These are phyloP conservation scores for Lepiota subincarnata DNA, from an alignment of 768 basidiomycete species.

Conservation along the genomic window DNA sequence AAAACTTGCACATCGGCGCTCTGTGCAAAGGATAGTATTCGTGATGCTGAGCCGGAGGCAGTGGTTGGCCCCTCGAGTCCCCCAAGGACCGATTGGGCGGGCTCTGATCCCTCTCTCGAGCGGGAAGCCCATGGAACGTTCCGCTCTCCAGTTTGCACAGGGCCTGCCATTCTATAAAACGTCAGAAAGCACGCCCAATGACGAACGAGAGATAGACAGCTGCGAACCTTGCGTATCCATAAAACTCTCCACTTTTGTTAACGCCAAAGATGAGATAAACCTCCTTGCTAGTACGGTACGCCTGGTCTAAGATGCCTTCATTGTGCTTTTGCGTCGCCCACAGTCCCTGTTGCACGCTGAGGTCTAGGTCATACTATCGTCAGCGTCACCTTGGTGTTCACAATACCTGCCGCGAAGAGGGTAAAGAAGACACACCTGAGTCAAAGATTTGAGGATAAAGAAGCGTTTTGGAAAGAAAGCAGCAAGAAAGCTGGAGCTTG, in stretches of 20 bases:
- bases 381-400: not conserved
- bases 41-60: not conserved
- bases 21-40: conserved; percentile 28
- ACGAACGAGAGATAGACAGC: not conserved
- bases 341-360: conserved; percentile 70
- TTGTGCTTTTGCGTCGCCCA: conserved; percentile 97
- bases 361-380: conserved; percentile 67
- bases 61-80: not conserved
- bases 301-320: conserved; percentile 86
- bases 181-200: conserved; percentile 5
- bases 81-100: not conserved
- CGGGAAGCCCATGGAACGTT: conserved; percentile 55
- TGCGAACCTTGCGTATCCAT: conserved; percentile 79
- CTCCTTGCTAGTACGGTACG: conserved; percentile 85
- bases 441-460: conserved; percentile 88
- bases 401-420: not conserved
- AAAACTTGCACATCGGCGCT: conserved; percentile 29
- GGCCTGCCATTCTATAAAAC: conserved; percentile 61
- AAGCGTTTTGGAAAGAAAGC: conserved; percentile 83
- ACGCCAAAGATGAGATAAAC: conserved; percentile 90
- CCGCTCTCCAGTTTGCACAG: conserved; percentile 48
- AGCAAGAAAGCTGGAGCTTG: conserved; percentile 74
- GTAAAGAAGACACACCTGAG: conserved; percentile 47
- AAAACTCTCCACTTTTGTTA: conserved; percentile 93
- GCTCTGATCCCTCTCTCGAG: not conserved